Conservation (phyloP, 495 filamentous ascomycete genomes). For the Annulohypoxylon bovei region DNA sequence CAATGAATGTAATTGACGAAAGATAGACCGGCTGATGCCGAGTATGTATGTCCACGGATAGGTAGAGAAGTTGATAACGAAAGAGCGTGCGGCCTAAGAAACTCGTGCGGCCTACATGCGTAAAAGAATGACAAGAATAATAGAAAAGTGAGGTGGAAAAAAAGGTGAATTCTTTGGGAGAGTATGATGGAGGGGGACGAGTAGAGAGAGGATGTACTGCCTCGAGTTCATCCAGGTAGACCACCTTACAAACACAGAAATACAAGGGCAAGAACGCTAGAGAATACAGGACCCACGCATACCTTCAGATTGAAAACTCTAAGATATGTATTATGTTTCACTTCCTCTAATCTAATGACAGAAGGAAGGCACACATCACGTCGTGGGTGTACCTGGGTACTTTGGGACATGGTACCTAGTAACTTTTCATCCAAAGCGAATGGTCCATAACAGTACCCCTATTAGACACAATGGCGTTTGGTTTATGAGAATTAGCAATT, state of each 20-base stretch:
- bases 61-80: background rate
- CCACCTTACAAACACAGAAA: background rate
- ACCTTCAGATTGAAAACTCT: background rate
- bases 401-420: background rate
- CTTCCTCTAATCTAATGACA: background rate
- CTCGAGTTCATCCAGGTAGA: background rate
- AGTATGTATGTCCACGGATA: background rate
- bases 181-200: background rate
- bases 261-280: conserved; percentile 15
- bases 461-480: background rate
- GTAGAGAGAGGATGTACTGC: background rate
- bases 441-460: background rate
- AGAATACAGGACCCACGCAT: conserved; percentile 16
- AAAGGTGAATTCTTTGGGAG: background rate
- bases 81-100: background rate
- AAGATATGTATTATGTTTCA: conserved; percentile 17
- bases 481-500: conserved; percentile 44
- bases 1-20: background rate
- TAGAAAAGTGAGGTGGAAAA: background rate
- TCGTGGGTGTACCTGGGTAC: background rate
- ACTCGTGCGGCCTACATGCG: background rate
- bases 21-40: background rate
- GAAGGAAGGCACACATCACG: conserved; percentile 20
- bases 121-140: conserved; percentile 10
- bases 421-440: too few species aligned